Evolutionary conservation across 163 green algal species (phyloP).

Genomic region (Scenedesmus sp.): DNA sequence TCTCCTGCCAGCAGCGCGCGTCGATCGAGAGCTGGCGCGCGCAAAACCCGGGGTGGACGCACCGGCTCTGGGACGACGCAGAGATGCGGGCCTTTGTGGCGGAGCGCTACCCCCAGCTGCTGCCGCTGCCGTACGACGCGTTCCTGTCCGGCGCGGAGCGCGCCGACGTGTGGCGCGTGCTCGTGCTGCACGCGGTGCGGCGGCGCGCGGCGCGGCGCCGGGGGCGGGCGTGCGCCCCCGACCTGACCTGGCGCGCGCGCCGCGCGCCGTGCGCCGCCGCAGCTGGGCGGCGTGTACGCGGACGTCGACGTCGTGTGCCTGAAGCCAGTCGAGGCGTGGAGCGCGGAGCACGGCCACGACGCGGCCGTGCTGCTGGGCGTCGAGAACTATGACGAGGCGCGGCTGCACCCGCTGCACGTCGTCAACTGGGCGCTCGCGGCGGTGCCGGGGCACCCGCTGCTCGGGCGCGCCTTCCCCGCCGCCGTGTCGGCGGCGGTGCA

Average conservation of each 20-base stretch:
- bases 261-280: neutral
- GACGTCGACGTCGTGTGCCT: slow-evolving; percentile 40
- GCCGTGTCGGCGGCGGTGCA: neutral
- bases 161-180: slow-evolving; percentile 36
- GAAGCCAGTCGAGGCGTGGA: slow-evolving; percentile 28
- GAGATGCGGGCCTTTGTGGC: slow-evolving; percentile 10
- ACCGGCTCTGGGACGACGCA: slow-evolving; percentile 30
- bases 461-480: neutral
- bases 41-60: slow-evolving; percentile 16
- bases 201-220: neutral
- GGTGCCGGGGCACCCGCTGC: slow-evolving; percentile 17
- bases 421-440: slow-evolving; percentile 32
- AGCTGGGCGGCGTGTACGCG: slow-evolving; percentile 36
- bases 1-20: slow-evolving; percentile 19
- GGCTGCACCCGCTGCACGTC: slow-evolving; percentile 22
- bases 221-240: neutral
- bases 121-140: slow-evolving; percentile 18
- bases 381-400: slow-evolving; percentile 12
- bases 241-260: too few species aligned
- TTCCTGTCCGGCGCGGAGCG: slow-evolving; percentile 23
- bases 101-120: slow-evolving; percentile 32
- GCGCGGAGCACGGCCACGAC: slow-evolving; percentile 12
- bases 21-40: slow-evolving; percentile 10
- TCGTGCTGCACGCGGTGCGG: slow-evolving; percentile 35
- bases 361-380: slow-evolving; percentile 20